Evolutionary conservation across 306 rosid genomes (phyloP).

Genomic region (Cyclanthera cordifolia): DNA sequence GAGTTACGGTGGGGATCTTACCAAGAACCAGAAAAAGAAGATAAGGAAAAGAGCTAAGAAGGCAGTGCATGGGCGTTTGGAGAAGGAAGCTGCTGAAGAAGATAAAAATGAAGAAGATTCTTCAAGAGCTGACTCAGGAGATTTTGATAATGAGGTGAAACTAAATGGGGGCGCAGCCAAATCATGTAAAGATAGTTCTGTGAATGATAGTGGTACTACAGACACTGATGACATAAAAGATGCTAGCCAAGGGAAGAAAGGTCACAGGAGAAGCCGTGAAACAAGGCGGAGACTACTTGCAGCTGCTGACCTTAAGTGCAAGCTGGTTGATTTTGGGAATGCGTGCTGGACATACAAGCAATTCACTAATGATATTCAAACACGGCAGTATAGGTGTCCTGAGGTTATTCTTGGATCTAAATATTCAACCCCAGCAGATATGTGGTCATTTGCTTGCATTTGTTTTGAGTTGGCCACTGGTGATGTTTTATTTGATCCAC

Average conservation of each 20-base stretch:
- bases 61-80: conserved; percentile 50
- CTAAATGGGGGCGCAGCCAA: conserved; percentile 34
- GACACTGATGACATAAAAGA: conserved; percentile 32
- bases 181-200: conserved; percentile 37
- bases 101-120: conserved; percentile 33
- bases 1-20: conserved; percentile 48
- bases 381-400: conserved; percentile 83
- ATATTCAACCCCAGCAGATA: conserved; percentile 71
- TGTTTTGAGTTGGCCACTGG: conserved; percentile 84
- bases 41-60: conserved; percentile 69
- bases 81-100: conserved; percentile 39
- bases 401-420: conserved; percentile 86
- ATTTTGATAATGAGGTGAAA: conserved; percentile 18
- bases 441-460: conserved; percentile 88
- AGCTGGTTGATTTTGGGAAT: conserved; percentile 82
- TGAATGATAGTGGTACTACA: conserved; percentile 16
- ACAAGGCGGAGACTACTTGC: conserved; percentile 50
- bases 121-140: conserved; percentile 27
- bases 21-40: conserved; percentile 65
- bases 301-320: conserved; percentile 60
- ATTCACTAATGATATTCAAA: conserved; percentile 75
- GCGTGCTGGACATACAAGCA: conserved; percentile 89
- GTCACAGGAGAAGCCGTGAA: conserved; percentile 36
- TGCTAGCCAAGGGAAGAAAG: conserved; percentile 28
- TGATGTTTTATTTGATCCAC: conserved; percentile 85